A percentile compares a stretch with the other conserved stretches of the same genome.
Evolutionary conservation across 495 filamentous ascomycete species (phyloP).

Genomic region (Hypoxylon crocopeplum): DNA sequence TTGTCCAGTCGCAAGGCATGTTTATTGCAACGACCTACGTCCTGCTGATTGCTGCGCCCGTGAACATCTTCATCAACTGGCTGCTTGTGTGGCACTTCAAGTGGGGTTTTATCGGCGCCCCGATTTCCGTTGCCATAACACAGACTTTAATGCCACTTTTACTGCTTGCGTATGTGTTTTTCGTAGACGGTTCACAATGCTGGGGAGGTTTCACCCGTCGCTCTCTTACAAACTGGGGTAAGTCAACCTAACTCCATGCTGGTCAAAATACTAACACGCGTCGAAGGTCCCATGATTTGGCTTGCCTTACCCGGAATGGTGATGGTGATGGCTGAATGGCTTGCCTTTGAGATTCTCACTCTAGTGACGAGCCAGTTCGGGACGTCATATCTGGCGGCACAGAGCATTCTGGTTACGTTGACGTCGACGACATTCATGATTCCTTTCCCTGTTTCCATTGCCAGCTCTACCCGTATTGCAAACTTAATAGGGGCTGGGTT

Average conservation of each 20-base stretch:
- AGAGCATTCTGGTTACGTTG: constrained; percentile 63
- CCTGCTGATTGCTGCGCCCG: constrained; percentile 67
- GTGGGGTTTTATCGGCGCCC: constrained; percentile 84
- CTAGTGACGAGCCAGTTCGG: constrained; percentile 74
- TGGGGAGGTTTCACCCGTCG: constrained; percentile 81
- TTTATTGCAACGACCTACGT: constrained; percentile 73
- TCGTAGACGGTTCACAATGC: constrained; percentile 77
- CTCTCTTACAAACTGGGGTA: constrained; percentile 80
- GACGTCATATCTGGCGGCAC: constrained; percentile 69
- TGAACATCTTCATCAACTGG: constrained; percentile 73
- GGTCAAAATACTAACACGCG: constrained; percentile 14
- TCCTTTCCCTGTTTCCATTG: constrained; percentile 67
- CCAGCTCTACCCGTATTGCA: constrained; percentile 67
- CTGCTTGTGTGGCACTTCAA: constrained; percentile 73
- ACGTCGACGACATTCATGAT: constrained; percentile 65
- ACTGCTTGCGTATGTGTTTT: constrained; percentile 76
- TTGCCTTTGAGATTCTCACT: constrained; percentile 83
- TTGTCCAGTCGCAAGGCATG: constrained; percentile 73
- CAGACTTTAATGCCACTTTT: constrained; percentile 81
- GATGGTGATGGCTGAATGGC: constrained; percentile 91
- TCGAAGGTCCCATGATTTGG: constrained; percentile 71
- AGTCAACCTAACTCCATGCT: constrained; percentile 6
- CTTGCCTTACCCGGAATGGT: constrained; percentile 85
- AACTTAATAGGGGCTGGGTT: constrained; percentile 74
- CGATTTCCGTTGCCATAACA: constrained; percentile 81